Conservation (phyloP, 257 asterid genomes). For the Prunella vulgaris region DNA sequence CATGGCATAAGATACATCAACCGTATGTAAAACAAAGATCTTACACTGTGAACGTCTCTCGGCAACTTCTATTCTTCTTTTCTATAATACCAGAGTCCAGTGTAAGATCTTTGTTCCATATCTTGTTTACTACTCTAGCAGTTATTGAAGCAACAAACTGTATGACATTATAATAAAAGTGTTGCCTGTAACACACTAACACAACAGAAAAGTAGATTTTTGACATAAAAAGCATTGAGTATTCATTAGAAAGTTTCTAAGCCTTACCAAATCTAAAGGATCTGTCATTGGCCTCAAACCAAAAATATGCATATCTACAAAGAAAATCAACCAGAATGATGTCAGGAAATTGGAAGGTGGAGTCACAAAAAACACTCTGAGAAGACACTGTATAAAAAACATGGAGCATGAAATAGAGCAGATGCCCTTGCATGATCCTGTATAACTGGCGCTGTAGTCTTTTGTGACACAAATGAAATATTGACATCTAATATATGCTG, state of each 20-base stretch:
- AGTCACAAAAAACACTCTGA: constrained; percentile 5
- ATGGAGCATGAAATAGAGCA: constrained; percentile 2
- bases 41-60: neutral
- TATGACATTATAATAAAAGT: neutral
- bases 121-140: neutral
- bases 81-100: neutral
- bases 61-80: neutral
- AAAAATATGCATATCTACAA: constrained; percentile 86
- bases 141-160: constrained; percentile 20
- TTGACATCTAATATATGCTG: neutral
- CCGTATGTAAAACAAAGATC: neutral
- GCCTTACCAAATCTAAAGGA: constrained; percentile 85
- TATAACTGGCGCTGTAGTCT: constrained; percentile 4
- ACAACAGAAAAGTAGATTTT: neutral
- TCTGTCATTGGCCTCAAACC: constrained; percentile 83
- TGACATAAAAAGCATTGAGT: neutral
- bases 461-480: neutral
- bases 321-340: constrained; percentile 33
- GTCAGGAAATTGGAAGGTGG: constrained; percentile 20
- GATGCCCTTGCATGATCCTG: neutral
- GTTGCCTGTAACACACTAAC: neutral
- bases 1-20: neutral
- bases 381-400: constrained; percentile 2
- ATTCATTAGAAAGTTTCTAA: constrained; percentile 22
- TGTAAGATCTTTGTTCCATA: neutral